Evolutionary conservation across 139 green algal genomes (phyloP).

Genomic region (Chlorella sp.): DNA sequence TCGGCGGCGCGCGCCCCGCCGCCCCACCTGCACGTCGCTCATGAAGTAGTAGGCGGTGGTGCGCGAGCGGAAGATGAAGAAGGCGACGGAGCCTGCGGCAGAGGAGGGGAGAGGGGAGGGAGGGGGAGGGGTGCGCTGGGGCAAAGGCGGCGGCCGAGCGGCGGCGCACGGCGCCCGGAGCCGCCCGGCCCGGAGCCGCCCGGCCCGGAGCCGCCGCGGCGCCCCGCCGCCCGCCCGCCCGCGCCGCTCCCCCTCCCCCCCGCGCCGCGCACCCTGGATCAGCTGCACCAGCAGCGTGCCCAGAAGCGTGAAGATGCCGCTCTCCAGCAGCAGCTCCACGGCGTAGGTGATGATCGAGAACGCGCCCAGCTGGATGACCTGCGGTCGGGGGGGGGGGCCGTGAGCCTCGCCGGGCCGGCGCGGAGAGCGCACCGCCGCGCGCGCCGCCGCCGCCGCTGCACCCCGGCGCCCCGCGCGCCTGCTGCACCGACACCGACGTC

Average conservation of each 20-base stretch:
- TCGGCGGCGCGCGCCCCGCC: background rate
- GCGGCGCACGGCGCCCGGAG: background rate
- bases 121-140: background rate
- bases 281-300: slow-evolving; percentile 54
- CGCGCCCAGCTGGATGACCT: slow-evolving; percentile 73
- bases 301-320: slow-evolving; percentile 52
- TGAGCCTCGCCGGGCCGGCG: background rate
- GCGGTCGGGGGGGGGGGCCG: background rate
- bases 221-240: background rate
- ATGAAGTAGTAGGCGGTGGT: slow-evolving; percentile 66
- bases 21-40: slow-evolving; percentile 56
- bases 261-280: slow-evolving; percentile 50
- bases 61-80: slow-evolving; percentile 76
- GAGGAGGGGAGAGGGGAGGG: slow-evolving; percentile 1
- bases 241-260: background rate
- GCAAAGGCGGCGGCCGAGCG: background rate
- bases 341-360: slow-evolving; percentile 68
- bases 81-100: slow-evolving; percentile 58
- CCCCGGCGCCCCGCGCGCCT: too few relatives aligned
- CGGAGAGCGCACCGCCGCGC: too few relatives aligned
- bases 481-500: slow-evolving; percentile 13
- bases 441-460: too few relatives aligned
- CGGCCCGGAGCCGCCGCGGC: background rate
- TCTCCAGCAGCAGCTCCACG: slow-evolving; percentile 68
- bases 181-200: background rate